phyloP scores from a whole-genome alignment of 176 grass and related monocot genomes.

The Lolium rigidum region DNA sequence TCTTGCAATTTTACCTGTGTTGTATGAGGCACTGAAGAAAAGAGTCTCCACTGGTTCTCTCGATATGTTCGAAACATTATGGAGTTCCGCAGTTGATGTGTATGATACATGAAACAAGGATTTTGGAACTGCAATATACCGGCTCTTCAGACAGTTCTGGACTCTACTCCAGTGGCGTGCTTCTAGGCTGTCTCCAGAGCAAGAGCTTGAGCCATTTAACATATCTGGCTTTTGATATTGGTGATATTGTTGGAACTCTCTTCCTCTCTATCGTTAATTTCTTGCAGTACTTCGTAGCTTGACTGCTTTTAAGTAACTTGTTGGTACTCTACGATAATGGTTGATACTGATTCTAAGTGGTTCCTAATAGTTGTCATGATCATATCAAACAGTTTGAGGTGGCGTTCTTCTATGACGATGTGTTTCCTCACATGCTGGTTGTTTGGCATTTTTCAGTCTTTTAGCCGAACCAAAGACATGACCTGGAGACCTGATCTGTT shows the following conservation, averaged over 20 bases:
- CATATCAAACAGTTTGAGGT: conserved; percentile 46
- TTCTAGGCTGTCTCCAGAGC: conserved; percentile 47
- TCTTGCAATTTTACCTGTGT: conserved; percentile 43
- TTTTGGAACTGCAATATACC: conserved; percentile 33
- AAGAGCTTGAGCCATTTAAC: conserved; percentile 45
- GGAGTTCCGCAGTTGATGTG: conserved; percentile 39
- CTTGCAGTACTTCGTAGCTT: conserved; percentile 39
- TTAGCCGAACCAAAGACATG: conserved; percentile 90
- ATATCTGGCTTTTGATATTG: conserved; percentile 52
- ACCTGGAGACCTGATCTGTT: conserved; percentile 95
- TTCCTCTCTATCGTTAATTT: conserved; percentile 53
- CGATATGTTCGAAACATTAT: conserved; percentile 3
- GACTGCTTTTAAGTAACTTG: conserved; percentile 45
- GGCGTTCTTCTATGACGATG: conserved; percentile 39
- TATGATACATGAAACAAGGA: conserved; percentile 33
- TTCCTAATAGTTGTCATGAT: conserved; percentile 45
- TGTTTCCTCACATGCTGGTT: conserved; percentile 58
- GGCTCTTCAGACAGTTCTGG: conserved; percentile 24
- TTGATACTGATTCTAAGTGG: conserved; percentile 35
- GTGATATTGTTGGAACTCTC: conserved; percentile 73
- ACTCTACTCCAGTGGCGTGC: conserved; percentile 32
- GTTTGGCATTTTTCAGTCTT: conserved; percentile 87
- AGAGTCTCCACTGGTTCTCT: conserved; percentile 16
- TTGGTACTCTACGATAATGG: conserved; percentile 26
- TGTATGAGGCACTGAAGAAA: conserved; percentile 29